phyloP scores from a whole-genome alignment of 176 grass and related monocot genomes.

The Ensete glaucum region DNA sequence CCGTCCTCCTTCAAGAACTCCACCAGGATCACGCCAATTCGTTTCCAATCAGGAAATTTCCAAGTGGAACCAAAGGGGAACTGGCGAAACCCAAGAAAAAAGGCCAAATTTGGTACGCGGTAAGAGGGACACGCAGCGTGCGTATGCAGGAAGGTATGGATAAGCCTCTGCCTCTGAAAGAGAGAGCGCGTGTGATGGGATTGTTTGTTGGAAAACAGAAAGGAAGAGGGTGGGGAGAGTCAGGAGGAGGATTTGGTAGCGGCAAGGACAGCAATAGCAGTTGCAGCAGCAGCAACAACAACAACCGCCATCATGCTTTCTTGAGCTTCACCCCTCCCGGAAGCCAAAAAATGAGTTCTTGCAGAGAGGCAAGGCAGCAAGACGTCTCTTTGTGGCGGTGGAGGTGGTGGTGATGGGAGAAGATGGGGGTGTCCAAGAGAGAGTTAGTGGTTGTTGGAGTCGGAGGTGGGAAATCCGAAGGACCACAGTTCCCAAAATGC shows the following conservation, averaged over 20 bases:
- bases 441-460: background rate
- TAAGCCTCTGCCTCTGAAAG: background rate
- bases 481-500: constrained; percentile 1
- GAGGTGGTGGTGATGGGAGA: background rate
- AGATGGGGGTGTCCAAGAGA: background rate
- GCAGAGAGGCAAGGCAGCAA: background rate
- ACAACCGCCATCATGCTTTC: constrained; percentile 13
- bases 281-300: background rate
- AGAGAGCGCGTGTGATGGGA: background rate
- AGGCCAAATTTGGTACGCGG: background rate
- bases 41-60: background rate
- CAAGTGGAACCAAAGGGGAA: background rate
- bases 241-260: constrained; percentile 11
- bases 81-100: background rate
- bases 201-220: constrained; percentile 13
- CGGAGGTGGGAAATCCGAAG: constrained; percentile 3
- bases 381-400: background rate
- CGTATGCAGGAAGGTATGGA: background rate
- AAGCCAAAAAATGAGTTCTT: background rate
- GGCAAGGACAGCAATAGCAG: background rate
- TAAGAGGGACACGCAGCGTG: no score
- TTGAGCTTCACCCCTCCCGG: background rate
- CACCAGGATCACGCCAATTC: background rate
- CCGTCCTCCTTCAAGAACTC: constrained; percentile 39
- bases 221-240: background rate